Percentiles rank a stretch among this genome's conserved stretches.
These are phyloP conservation scores for Citrullus amarus DNA, from an alignment of 306 rosid species.

Conservation along the genomic window DNA sequence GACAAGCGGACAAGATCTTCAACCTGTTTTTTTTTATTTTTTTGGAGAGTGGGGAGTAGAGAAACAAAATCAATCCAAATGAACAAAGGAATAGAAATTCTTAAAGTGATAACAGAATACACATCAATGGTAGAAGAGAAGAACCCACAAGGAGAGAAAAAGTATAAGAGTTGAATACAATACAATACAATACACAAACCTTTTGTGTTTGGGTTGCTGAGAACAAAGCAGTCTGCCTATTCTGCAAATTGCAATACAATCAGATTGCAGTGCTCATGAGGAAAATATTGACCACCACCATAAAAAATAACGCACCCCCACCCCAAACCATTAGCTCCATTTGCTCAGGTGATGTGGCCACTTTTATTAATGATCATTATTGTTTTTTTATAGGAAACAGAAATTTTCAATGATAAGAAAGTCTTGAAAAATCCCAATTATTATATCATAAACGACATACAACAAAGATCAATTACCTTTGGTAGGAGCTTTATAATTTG, in stretches of 20 bases:
- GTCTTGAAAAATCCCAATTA: background rate
- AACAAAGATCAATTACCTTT: conserved; percentile 32
- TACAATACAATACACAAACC: conserved; percentile 29
- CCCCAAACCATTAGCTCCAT: background rate
- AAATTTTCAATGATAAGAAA: background rate
- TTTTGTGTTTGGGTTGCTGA: conserved; percentile 96
- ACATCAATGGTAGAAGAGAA: background rate
- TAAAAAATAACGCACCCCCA: background rate
- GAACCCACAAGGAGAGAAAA: background rate
- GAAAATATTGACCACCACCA: background rate
- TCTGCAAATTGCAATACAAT: conserved; percentile 41
- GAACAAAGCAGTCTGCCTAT: conserved; percentile 86
- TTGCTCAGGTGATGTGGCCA: background rate
- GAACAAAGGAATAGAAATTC: background rate
- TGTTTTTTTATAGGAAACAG: no score
- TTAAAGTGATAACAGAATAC: background rate
- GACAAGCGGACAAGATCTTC: conserved; percentile 81
- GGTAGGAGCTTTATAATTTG: conserved; percentile 74
- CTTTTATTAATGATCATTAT: no score
- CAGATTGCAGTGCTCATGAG: background rate
- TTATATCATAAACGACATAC: background rate
- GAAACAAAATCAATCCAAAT: background rate
- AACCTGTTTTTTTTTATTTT: conserved; percentile 26
- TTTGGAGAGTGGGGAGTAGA: background rate
- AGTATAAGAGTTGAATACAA: background rate